A percentile compares a stretch with the other conserved stretches of the same genome.
Evolutionary conservation across 352 stramenopile species (phyloP).

Genomic region (Elongisporangium anandrum): DNA sequence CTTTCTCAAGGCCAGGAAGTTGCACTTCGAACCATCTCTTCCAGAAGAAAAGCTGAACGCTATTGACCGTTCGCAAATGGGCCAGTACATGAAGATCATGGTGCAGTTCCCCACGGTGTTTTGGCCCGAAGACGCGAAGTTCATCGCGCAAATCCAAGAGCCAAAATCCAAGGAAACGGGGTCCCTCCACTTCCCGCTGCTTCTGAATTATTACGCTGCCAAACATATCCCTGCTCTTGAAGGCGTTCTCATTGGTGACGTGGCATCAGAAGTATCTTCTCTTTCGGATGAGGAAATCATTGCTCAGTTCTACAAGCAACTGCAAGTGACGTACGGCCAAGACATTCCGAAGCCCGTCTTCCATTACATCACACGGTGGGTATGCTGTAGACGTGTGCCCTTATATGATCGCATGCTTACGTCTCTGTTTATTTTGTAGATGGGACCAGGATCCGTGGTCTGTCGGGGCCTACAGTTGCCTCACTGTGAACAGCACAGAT

Average conservation of each 20-base stretch:
- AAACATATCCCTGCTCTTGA: constrained; percentile 49
- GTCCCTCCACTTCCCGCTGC: constrained; percentile 40
- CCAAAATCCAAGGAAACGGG: constrained; percentile 1
- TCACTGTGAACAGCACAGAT: constrained; percentile 49
- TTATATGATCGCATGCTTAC: neutral
- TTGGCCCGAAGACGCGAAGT: constrained; percentile 34
- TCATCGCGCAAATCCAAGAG: constrained; percentile 30
- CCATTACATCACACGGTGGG: constrained; percentile 44
- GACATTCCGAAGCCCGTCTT: constrained; percentile 24
- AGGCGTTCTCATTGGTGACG: constrained; percentile 40
- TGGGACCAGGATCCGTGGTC: constrained; percentile 56
- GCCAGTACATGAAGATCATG: constrained; percentile 69
- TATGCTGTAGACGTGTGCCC: neutral
- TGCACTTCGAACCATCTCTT: constrained; percentile 40
- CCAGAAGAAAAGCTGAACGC: constrained; percentile 30
- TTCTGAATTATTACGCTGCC: constrained; percentile 47
- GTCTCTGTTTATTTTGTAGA: constrained; percentile 11
- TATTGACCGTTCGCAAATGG: constrained; percentile 46
- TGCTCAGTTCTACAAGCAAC: constrained; percentile 23
- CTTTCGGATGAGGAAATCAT: constrained; percentile 37
- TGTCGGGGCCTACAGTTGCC: constrained; percentile 53
- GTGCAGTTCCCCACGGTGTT: constrained; percentile 58
- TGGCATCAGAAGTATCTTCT: constrained; percentile 24
- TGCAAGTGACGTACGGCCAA: constrained; percentile 33
- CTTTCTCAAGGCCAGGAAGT: constrained; percentile 26